phyloP scores from a whole-genome alignment of 148 eudicot species.

The Nepenthes mirabilis region DNA sequence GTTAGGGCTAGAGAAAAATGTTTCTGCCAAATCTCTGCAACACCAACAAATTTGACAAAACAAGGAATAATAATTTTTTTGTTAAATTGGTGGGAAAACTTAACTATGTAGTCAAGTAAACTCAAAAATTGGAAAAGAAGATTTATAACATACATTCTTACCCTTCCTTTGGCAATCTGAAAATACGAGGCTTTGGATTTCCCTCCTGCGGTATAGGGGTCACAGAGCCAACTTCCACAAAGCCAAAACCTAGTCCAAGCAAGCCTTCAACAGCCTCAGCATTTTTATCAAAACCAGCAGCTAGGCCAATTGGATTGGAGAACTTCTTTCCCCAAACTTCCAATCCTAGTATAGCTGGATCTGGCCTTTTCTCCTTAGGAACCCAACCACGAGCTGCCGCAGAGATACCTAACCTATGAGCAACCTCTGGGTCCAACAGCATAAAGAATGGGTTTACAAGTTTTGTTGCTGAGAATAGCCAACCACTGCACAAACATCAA shows the following conservation, averaged over 20 bases:
- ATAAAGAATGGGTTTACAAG: slow-evolving; percentile 95
- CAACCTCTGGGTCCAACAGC: slow-evolving; percentile 82
- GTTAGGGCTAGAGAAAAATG: neutral
- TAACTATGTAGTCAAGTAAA: neutral
- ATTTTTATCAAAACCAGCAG: slow-evolving; percentile 99
- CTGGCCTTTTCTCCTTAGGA: slow-evolving; percentile 93
- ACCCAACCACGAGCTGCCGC: slow-evolving; percentile 99
- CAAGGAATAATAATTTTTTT: neutral
- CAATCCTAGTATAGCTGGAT: slow-evolving; percentile 59
- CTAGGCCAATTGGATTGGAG: slow-evolving; percentile 88
- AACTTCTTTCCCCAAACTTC: slow-evolving; percentile 98
- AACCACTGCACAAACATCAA: slow-evolving; percentile 58
- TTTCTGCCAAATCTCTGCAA: neutral
- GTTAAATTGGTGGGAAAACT: too few species aligned
- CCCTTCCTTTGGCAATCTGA: slow-evolving; percentile 80
- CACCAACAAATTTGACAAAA: too few species aligned
- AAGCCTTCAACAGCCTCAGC: slow-evolving; percentile 99
- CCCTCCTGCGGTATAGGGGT: slow-evolving; percentile 98
- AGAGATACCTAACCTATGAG: slow-evolving; percentile 70
- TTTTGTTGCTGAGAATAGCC: slow-evolving; percentile 94
- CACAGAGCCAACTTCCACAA: slow-evolving; percentile 95
- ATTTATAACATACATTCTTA: slow-evolving; percentile 35
- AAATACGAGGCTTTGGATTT: slow-evolving; percentile 93
- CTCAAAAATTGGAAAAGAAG: slow-evolving; percentile 1
- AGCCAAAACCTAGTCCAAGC: slow-evolving; percentile 94